Percentiles rank a stretch among this genome's conserved stretches.
phyloP scores from a whole-genome alignment of 192 early-diverging fungal genomes.

The Fimicolochytrium jonesii region DNA sequence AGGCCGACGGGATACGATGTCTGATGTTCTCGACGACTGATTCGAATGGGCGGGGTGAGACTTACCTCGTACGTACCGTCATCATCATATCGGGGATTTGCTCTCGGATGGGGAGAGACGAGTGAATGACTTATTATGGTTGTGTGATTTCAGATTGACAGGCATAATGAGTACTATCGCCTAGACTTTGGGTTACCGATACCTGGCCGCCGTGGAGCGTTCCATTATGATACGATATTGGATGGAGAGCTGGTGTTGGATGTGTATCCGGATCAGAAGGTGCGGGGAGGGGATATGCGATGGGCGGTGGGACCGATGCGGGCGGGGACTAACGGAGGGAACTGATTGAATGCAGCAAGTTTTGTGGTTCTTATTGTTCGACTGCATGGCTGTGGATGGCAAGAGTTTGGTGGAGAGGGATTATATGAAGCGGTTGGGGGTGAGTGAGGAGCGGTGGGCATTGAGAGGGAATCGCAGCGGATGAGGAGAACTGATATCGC shows the following conservation, averaged over 20 bases:
- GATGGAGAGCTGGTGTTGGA: conserved; percentile 92
- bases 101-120: background rate
- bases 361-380: conserved; percentile 55
- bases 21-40: conserved; percentile 35
- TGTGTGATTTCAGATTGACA: too few species aligned
- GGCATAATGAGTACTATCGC: conserved; percentile 79
- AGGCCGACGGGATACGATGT: conserved; percentile 57
- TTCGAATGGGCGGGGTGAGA: conserved; percentile 19
- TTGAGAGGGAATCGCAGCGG: background rate
- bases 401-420: conserved; percentile 51
- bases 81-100: background rate
- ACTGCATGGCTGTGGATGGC: conserved; percentile 62
- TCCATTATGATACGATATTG: conserved; percentile 72
- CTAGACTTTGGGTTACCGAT: conserved; percentile 55
- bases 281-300: conserved; percentile 28
- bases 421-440: conserved; percentile 67
- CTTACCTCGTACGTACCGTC: conserved; percentile 36
- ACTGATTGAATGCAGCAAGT: conserved; percentile 14
- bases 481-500: background rate
- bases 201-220: conserved; percentile 13
- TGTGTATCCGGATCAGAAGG: conserved; percentile 51
- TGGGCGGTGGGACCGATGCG: too few species aligned
- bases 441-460: conserved; percentile 42
- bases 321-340: too few species aligned
- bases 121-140: too few species aligned